phyloP scores from a whole-genome alignment of 202 grass and related monocot genomes.

The Panicum hallii region DNA sequence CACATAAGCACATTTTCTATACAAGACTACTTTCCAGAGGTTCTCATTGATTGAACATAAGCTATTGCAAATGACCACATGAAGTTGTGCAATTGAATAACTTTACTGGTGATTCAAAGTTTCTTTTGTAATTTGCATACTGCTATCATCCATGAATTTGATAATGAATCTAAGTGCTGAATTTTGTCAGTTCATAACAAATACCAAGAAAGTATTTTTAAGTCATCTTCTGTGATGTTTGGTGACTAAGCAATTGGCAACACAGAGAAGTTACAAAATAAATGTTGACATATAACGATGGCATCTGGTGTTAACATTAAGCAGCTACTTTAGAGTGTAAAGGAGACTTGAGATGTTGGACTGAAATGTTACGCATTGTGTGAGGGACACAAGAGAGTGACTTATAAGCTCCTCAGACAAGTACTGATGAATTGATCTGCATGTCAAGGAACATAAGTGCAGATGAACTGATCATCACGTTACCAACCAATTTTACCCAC shows the following conservation, averaged over 20 bases:
- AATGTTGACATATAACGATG: not conserved
- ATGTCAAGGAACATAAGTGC: not conserved
- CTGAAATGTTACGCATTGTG: not conserved
- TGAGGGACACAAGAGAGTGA: not conserved
- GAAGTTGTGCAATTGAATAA: not conserved
- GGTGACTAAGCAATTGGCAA: not conserved
- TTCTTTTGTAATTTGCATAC: not conserved
- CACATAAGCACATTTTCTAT: constrained; percentile 5
- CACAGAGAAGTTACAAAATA: not conserved
- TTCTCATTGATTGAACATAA: constrained; percentile 24
- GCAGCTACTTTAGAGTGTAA: not conserved
- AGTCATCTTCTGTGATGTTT: not conserved
- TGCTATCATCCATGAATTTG: not conserved
- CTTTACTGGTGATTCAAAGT: not conserved
- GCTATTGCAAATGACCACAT: not conserved
- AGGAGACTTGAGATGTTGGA: not conserved
- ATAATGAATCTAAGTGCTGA: not conserved
- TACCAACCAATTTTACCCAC: not conserved
- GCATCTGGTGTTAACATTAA: not conserved
- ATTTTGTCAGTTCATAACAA: constrained; percentile 8
- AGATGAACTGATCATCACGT: not conserved
- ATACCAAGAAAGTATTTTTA: not conserved
- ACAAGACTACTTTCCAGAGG: constrained; percentile 11
- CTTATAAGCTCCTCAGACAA: not conserved
- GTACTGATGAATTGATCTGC: not conserved